Evolutionary conservation across 1,139 yeast genomes (phyloP).

Genomic region (Yamadazyma blattariae): DNA sequence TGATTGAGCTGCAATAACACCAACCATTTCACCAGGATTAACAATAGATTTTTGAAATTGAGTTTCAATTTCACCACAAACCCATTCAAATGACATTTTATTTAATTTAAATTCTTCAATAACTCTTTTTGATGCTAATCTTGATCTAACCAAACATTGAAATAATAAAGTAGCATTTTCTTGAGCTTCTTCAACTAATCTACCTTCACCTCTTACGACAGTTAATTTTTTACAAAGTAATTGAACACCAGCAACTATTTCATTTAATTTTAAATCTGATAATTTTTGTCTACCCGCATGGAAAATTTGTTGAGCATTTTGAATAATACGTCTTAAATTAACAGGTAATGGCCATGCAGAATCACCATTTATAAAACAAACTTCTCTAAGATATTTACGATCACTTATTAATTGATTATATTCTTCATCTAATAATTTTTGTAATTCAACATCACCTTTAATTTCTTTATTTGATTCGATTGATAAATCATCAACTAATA

Average conservation of each 20-base stretch:
- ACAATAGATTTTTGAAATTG: constrained; percentile 92
- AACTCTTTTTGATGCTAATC: constrained; percentile 87
- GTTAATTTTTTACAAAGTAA: constrained; percentile 63
- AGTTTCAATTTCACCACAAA: constrained; percentile 86
- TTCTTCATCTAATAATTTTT: constrained; percentile 79
- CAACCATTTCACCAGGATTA: constrained; percentile 99
- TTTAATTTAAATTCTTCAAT: constrained; percentile 87
- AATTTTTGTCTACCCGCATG: constrained; percentile 89
- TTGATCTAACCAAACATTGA: constrained; percentile 88
- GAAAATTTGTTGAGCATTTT: constrained; percentile 96
- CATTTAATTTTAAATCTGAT: constrained; percentile 82
- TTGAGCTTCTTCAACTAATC: constrained; percentile 80
- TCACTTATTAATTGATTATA: constrained; percentile 73
- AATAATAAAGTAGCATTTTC: constrained; percentile 86
- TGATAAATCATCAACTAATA: constrained; percentile 66
- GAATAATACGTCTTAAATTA: constrained; percentile 92
- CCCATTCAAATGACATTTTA: constrained; percentile 92
- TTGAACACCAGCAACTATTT: constrained; percentile 72
- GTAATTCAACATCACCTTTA: constrained; percentile 84
- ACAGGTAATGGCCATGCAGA: constrained; percentile 98
- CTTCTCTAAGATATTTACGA: constrained; percentile 73
- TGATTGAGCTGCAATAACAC: constrained; percentile 98
- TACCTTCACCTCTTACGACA: constrained; percentile 82
- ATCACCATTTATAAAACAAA: constrained; percentile 90
- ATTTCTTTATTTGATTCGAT: constrained; percentile 91